Evolutionary conservation across 306 rosid species (phyloP), one percentile per base, ranked within the genome.

Genomic region (Biancaea sappan): DNA sequence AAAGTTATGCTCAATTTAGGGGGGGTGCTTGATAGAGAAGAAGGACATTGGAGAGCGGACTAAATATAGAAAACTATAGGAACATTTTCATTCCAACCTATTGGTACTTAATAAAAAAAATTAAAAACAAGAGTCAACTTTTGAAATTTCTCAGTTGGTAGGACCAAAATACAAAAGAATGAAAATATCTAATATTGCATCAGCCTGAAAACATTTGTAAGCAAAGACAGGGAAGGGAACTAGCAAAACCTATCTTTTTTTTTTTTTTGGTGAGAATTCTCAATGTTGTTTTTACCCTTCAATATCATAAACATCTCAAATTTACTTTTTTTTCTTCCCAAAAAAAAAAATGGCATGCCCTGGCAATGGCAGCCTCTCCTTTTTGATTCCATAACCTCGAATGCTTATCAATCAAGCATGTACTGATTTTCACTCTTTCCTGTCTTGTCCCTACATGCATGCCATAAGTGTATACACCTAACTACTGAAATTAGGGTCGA

Each of bases 341-440:
- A 0, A 16, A 46, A 2, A 46, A 18, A 16, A n/a, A 4, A 47
- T 47, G n/a, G 24, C 53, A 47, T n/a, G 19, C 10, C 53, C 4
- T 47, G 53, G 24, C 24, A 6, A 16, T 16, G 10, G 24, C 5
- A 24, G 53, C 24, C 24, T 47, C 53, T 6, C 21, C 22, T 16
- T 47, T 47, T 47, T 18, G 18, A 47, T 47, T 15, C 2, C 19
- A 18, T 18, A 22, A 47, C 28, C 71, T 73, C 24, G 51, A 58
- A 26, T 25, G 35, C 58, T 44, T 6, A 44, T 15, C n/a, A 50
- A 29, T 50, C 59, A 58, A 67, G 46, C 59, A 66, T 67, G 59
- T 56, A 74, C 21, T 48, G 41, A 57, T 66, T 56, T 48, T 58
- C 61, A 24, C 34, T 74, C 65, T 67, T 68, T 64, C 70, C 52